These are phyloP conservation scores for Verticillium albo-atrum DNA, from an alignment of 2,329 filamentous ascomycete species.

Conservation along the genomic window DNA sequence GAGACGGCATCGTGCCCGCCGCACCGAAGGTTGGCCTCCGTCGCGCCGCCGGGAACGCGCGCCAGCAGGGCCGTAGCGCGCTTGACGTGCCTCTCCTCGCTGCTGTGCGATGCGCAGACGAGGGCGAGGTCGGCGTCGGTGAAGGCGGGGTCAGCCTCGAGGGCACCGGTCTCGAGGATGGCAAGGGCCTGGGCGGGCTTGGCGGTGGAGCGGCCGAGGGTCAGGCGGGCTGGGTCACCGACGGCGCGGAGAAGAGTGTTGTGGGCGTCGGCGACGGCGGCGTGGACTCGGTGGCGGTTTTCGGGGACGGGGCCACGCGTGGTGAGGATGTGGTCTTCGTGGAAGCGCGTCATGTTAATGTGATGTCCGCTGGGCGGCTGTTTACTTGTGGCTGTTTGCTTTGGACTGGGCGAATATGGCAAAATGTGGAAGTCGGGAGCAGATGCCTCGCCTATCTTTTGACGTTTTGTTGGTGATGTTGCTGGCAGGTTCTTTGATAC, in stretches of 20 bases:
- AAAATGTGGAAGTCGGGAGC: too few relatives aligned
- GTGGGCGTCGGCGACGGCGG: slow-evolving; percentile 30
- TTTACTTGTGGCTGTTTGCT: too few relatives aligned
- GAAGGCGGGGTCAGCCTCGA: slow-evolving; percentile 23
- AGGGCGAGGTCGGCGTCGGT: slow-evolving; percentile 37
- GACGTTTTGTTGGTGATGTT: too few relatives aligned
- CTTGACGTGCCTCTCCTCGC: slow-evolving; percentile 33
- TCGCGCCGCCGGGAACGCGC: slow-evolving; percentile 19
- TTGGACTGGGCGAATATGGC: too few relatives aligned
- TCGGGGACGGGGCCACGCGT: slow-evolving; percentile 35
- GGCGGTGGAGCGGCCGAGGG: slow-evolving; percentile 38
- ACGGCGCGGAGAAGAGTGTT: slow-evolving; percentile 32
- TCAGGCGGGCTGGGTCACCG: slow-evolving; percentile 35
- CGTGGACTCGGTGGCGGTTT: slow-evolving; percentile 38
- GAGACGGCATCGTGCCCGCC: slow-evolving; percentile 34
- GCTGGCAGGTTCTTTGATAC: too few relatives aligned
- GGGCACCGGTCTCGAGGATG: slow-evolving; percentile 34
- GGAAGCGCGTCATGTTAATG: neutral
- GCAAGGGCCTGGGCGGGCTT: slow-evolving; percentile 41
- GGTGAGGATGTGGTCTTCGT: slow-evolving; percentile 26
- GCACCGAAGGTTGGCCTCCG: slow-evolving; percentile 33
- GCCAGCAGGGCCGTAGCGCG: slow-evolving; percentile 32
- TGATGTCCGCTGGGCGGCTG: neutral
- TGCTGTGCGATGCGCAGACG: slow-evolving; percentile 42
- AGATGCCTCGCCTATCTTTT: too few relatives aligned